phyloP scores from a whole-genome alignment of 371 early-diverging fungal genomes.

The Lichtheimia ramosa region DNA sequence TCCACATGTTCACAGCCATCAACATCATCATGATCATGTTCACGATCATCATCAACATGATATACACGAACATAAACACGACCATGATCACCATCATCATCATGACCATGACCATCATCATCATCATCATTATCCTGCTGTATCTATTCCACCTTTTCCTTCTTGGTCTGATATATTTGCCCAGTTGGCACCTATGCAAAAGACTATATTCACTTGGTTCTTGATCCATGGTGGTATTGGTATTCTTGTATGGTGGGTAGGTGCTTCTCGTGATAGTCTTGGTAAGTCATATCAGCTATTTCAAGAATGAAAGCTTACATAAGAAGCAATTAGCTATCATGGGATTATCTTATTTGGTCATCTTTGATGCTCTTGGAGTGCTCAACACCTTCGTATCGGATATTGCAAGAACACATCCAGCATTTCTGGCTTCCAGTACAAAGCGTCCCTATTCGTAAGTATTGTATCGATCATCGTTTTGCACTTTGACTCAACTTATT shows the following conservation, averaged over 20 bases:
- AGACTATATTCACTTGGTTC: constrained; percentile 65
- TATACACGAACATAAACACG: constrained; percentile 23
- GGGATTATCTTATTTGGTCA: constrained; percentile 55
- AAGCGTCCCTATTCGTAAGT: constrained; percentile 64
- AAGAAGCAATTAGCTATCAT: constrained; percentile 40
- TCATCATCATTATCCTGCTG: constrained; percentile 39
- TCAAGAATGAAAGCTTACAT: background rate
- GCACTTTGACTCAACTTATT: background rate
- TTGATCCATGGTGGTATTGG: constrained; percentile 47
- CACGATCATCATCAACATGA: constrained; percentile 18
- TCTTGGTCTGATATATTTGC: constrained; percentile 49
- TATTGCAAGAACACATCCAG: constrained; percentile 45
- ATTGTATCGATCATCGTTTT: background rate
- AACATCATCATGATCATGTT: constrained; percentile 10
- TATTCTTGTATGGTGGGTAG: constrained; percentile 52
- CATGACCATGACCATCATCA: constrained; percentile 33
- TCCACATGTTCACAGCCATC: constrained; percentile 23
- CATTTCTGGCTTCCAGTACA: constrained; percentile 48
- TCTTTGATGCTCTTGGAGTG: constrained; percentile 68
- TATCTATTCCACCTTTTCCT: constrained; percentile 36
- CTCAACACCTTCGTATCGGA: constrained; percentile 58
- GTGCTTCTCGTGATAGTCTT: constrained; percentile 49
- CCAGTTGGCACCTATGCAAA: constrained; percentile 50
- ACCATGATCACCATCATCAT: constrained; percentile 16
- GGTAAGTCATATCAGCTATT: constrained; percentile 29